phyloP scores from a whole-genome alignment of 2,329 filamentous ascomycete species.

The Aureobasidium sp. region DNA sequence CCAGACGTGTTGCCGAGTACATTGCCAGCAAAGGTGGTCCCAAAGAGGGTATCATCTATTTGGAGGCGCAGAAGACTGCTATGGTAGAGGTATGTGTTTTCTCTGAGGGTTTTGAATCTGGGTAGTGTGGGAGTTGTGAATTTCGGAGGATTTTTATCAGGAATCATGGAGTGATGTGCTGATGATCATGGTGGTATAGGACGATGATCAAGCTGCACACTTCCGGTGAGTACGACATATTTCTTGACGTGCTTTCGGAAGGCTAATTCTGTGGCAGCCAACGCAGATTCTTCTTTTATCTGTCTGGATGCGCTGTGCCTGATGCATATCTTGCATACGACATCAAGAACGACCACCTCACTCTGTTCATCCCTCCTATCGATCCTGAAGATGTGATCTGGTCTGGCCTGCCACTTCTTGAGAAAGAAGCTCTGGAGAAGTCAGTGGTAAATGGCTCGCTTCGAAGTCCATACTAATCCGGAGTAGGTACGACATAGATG shows the following conservation, averaged over 20 bases:
- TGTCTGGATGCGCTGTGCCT: slow-evolving; percentile 75
- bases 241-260: neutral
- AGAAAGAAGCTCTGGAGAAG: slow-evolving; percentile 63
- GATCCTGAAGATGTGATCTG: slow-evolving; percentile 88
- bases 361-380: slow-evolving; percentile 83
- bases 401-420: slow-evolving; percentile 76
- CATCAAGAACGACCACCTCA: slow-evolving; percentile 63
- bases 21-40: slow-evolving; percentile 60
- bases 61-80: slow-evolving; percentile 75
- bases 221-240: slow-evolving; percentile 3
- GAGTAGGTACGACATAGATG: slow-evolving; percentile 17
- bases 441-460: neutral
- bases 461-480: neutral
- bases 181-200: slow-evolving; percentile 33
- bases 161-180: too few species aligned
- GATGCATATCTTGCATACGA: slow-evolving; percentile 80
- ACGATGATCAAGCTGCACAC: slow-evolving; percentile 65
- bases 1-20: slow-evolving; percentile 71
- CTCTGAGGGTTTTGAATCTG: too few species aligned
- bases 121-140: neutral
- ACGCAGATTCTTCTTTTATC: slow-evolving; percentile 89
- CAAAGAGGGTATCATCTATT: slow-evolving; percentile 67
- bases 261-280: slow-evolving; percentile 49
- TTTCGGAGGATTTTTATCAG: neutral
- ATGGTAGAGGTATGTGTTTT: slow-evolving; percentile 55